Percentiles rank a stretch among this genome's conserved stretches.
Conservation (phyloP, 2,329 filamentous ascomycete genomes). For the Fusarium brachygibbosum region DNA sequence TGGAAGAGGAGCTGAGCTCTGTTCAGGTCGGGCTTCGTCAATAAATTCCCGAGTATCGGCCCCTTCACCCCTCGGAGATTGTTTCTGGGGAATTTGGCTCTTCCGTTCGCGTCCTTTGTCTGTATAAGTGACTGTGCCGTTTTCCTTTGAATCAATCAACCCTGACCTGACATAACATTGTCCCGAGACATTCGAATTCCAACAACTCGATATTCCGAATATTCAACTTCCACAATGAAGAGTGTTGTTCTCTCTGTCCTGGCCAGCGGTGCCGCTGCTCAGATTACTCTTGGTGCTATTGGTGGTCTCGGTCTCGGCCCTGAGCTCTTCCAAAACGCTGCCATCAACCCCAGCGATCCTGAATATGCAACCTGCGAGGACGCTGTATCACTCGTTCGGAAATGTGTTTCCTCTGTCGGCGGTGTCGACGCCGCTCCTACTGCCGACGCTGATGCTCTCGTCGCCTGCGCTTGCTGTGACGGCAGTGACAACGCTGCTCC, state of each 20-base stretch:
- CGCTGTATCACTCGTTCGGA: constrained; percentile 38
- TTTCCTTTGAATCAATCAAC: constrained; percentile 4
- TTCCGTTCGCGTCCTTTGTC: constrained; percentile 11
- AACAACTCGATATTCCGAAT: constrained; percentile 8
- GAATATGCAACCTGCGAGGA: constrained; percentile 47
- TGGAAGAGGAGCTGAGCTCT: constrained; percentile 25
- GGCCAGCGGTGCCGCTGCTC: constrained; percentile 47
- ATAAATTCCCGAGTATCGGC: constrained; percentile 38
- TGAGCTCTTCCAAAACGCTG: constrained; percentile 42
- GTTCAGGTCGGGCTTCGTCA: constrained; percentile 19
- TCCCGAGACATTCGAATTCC: constrained; percentile 13
- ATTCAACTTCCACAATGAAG: constrained; percentile 44
- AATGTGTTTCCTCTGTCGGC: constrained; percentile 45
- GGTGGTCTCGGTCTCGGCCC: constrained; percentile 34
- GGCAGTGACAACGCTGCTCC: constrained; percentile 40
- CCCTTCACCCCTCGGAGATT: constrained; percentile 6
- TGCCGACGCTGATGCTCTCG: constrained; percentile 42
- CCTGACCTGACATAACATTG: constrained; percentile 1
- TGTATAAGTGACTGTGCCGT: constrained; percentile 27
- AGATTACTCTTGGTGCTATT: constrained; percentile 43
- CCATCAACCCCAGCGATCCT: constrained; percentile 44
- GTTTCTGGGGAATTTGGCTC: constrained; percentile 21
- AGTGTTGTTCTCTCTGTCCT: constrained; percentile 39
- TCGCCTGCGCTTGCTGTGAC: constrained; percentile 51
- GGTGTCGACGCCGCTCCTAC: constrained; percentile 43